Evolutionary conservation across 306 rosid species (phyloP), one percentile per base, ranked within the genome.

Genomic region (Ceratonia siliqua): DNA sequence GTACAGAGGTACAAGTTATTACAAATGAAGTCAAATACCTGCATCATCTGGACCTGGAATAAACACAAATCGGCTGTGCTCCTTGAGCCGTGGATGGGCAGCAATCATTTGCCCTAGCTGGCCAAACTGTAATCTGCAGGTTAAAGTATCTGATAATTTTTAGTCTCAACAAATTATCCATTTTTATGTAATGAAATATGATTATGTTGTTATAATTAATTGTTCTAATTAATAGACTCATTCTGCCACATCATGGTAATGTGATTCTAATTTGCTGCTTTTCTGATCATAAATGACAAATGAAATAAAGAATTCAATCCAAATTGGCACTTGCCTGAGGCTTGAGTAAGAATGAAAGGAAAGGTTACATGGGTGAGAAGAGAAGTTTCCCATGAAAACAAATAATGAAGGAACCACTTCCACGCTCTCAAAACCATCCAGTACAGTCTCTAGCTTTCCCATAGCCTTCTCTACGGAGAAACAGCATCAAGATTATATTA

Each of bases 311-410:
- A 48, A 35, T 68, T 33, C 1, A n/a, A 69, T 38, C 20, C 22
- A 42, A 49, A 24, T 66, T 52, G 54, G 55, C 42, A 75, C 88
- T 83, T 73, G 87, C 97, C 97, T 85, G 76, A 91, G 98, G 82
- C 66, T 91, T 35, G 89, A 87, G 81, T 78, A 90, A 81, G 89
- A 78, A 64, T 74, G 82, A 75, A 90, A 91, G 32, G 97, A 87
- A 79, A 91, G 90, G 83, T 90, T 94, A 69, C 90, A 91, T n/a
- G 96, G 95, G 62, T 52, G 90, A 73, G 96, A 90, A 73, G 87
- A 89, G 82, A 94, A 94, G 87, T 91, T 90, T 32, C 98, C 98
- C 96, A 94, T 91, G 89, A 94, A 90, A 71, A 94, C 96, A 80
- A 94, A 90, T 20, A 90, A 82, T 75, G 93, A 87, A 74, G 97